phyloP scores from a whole-genome alignment of 768 basidiomycete genomes.

The Exsudoporus frostii region DNA sequence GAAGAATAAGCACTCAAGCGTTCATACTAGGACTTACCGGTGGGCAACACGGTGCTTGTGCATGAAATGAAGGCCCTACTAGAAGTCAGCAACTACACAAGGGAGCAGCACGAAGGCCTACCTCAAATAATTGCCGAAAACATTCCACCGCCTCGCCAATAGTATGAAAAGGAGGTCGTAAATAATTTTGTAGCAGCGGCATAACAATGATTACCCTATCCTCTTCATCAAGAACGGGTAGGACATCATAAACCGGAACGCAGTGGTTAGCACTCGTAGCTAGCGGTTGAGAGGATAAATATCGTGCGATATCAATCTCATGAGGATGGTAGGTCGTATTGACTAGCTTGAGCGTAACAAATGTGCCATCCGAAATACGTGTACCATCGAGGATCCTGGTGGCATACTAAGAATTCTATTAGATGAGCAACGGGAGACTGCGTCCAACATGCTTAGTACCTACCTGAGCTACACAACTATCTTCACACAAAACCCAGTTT shows the following conservation, averaged over 20 bases:
- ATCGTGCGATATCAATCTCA: constrained; percentile 32
- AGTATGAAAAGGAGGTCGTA: constrained; percentile 24
- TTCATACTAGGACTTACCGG: no score
- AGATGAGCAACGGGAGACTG: constrained; percentile 13
- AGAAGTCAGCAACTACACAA: neutral
- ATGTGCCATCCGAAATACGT: constrained; percentile 25
- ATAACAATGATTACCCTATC: constrained; percentile 27
- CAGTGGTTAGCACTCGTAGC: constrained; percentile 31
- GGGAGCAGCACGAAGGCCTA: neutral
- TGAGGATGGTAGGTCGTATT: constrained; percentile 11
- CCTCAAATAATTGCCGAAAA: constrained; percentile 33
- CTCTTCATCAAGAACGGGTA: constrained; percentile 9
- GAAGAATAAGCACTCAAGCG: no score
- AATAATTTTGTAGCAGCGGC: constrained; percentile 34
- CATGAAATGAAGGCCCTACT: no score
- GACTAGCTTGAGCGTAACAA: constrained; percentile 32
- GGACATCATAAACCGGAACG: constrained; percentile 28
- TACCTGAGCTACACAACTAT: neutral
- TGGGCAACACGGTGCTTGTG: no score
- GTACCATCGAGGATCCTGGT: constrained; percentile 28
- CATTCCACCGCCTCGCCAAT: constrained; percentile 20
- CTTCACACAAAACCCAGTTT: neutral
- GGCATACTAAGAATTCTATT: constrained; percentile 2
- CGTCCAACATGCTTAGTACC: neutral
- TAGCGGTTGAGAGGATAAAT: constrained; percentile 5